phyloP scores from a whole-genome alignment of 129 eudicot species.

The Artemisia argyi region DNA sequence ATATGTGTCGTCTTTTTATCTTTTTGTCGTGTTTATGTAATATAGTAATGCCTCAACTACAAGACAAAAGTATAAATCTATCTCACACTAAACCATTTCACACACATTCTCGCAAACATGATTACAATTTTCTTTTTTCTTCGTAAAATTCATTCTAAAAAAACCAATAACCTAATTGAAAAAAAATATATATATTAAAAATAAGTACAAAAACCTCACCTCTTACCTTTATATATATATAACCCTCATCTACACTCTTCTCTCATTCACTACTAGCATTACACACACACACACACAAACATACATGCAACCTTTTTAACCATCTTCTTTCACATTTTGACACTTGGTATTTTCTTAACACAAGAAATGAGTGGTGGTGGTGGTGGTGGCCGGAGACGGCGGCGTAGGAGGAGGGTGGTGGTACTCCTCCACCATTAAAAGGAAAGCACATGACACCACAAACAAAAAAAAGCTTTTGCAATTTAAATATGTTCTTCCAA shows the following conservation, averaged over 20 bases:
- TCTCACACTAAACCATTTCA: no score
- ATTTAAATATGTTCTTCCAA: conserved; percentile 13
- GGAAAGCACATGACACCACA: conserved; percentile 7
- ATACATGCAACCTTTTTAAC: not conserved
- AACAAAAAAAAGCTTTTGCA: conserved; percentile 25
- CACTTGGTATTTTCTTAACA: not conserved
- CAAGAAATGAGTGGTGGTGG: conserved; percentile 28
- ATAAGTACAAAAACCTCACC: not conserved
- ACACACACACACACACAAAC: not conserved
- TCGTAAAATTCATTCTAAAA: no score
- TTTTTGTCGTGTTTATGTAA: no score
- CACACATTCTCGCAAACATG: no score
- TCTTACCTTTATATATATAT: conserved; percentile 28
- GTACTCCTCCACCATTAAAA: conserved; percentile 22
- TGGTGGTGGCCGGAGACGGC: conserved; percentile 20
- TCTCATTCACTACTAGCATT: conserved; percentile 15
- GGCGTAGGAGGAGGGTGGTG: conserved; percentile 24
- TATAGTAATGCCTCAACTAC: no score
- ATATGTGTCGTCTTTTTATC: no score
- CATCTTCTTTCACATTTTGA: conserved; percentile 3
- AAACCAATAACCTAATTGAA: no score
- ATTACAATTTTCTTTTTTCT: no score
- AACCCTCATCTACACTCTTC: conserved; percentile 13
- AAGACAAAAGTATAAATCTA: no score
- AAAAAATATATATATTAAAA: no score